Percentiles rank a stretch among this genome's conserved stretches.
Evolutionary conservation across 257 asterid genomes (phyloP).

Genomic region (Buddleja alternifolia): DNA sequence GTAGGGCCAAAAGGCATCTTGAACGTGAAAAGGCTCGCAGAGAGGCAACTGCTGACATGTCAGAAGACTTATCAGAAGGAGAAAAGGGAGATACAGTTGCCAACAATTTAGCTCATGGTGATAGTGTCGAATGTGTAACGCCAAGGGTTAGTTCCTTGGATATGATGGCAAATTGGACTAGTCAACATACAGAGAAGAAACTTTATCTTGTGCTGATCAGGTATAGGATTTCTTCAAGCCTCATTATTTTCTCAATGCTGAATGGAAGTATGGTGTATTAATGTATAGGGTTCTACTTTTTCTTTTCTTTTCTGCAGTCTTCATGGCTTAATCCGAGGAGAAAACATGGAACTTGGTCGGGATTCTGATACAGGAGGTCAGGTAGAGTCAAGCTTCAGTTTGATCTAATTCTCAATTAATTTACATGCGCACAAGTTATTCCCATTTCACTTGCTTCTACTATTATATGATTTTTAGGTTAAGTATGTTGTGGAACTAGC

Average conservation of each 20-base stretch:
- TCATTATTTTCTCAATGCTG: not conserved
- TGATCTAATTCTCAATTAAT: not conserved
- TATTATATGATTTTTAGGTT: conserved; percentile 41
- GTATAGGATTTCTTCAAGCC: conserved; percentile 34
- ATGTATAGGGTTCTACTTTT: not conserved
- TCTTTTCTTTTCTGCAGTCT: conserved; percentile 46
- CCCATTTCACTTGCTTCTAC: not conserved
- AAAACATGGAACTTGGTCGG: conserved; percentile 83
- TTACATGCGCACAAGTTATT: not conserved
- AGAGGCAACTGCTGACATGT: conserved; percentile 77
- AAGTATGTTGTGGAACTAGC: conserved; percentile 86
- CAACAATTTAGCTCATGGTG: conserved; percentile 46
- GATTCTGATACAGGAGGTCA: conserved; percentile 84
- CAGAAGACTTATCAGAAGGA: conserved; percentile 78
- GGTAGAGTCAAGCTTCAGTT: conserved; percentile 40
- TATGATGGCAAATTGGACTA: conserved; percentile 53
- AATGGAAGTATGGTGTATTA: not conserved
- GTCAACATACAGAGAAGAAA: conserved; percentile 51
- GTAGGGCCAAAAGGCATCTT: conserved; percentile 44
- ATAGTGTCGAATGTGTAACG: conserved; percentile 46
- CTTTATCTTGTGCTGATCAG: conserved; percentile 73
- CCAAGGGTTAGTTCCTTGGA: conserved; percentile 58
- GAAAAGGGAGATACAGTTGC: conserved; percentile 63
- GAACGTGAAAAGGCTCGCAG: conserved; percentile 71
- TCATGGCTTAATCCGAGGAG: conserved; percentile 80